Evolutionary conservation across 192 early-diverging fungal species (phyloP), one percentile per base, ranked within the genome.

Genomic region (Coemansia sp.): DNA sequence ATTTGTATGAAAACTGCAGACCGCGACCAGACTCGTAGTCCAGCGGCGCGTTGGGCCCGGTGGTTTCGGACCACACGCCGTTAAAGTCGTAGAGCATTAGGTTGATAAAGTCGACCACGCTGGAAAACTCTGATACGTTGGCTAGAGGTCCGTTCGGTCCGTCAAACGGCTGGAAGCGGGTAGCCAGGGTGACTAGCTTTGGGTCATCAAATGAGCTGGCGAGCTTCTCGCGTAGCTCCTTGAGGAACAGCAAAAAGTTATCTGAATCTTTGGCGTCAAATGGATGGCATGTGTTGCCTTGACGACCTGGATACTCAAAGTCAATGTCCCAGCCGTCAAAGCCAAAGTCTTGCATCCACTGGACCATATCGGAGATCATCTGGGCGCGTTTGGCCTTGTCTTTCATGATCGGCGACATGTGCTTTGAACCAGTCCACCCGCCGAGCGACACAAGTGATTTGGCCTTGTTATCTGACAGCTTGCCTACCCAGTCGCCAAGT

Each of bases 301-400:
- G 68, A n/a, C 83, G 68, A 36, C 83, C 82, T 2, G 84, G 90
- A 58, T 87, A 90, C 68, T 91, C 90, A 75, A 72, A 90, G 68
- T 90, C 90, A 61, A 92, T 74, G 65, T 92, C 90, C 57, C 88
- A 81, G 59, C 90, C 90, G 76, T 90, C 88, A 2, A 89, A 66
- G 11, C 76, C 63, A 58, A 81, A 86, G 1, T 76, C 73, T 12
- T 69, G 71, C 31, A 86, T 68, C 64, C 84, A 82, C 7, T 60
- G 38, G 20, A 84, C 57, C 56, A 84, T 85, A 25, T 86, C 76
- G 36, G 68, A 56, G 23, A 86, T 81, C 64, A 87, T 76, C 0
- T 56, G 65, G 37, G 67, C 61, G 25, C 87, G 79, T 26, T 71
- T 76, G 6, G 51, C 23, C 15, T 52, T 44, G 47, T 68, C 59